Evolutionary conservation across 192 early-diverging fungal species (phyloP), one percentile per base, ranked within the genome.

Genomic region (Backusella mclennaniae): DNA sequence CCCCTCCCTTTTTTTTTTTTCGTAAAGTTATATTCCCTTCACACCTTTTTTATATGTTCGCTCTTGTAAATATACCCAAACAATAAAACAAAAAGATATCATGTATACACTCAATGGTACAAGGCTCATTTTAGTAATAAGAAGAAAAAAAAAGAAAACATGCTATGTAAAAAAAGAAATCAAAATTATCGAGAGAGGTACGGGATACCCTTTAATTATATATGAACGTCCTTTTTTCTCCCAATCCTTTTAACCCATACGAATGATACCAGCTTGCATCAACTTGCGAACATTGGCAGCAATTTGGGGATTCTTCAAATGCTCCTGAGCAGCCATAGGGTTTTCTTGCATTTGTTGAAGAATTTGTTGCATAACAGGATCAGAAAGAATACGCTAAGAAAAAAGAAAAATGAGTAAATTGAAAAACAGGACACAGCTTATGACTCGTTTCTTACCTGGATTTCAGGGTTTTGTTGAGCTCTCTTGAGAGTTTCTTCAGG

Each of bases 321-420:
- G 97, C 86, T 98, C 97, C 73, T 91, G 91, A 35, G 92, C 92
- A 42, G 98, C 97, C 70, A 89, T 87, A 11, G 98, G 98, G 82
- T 99, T 95, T 74, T 93, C 88, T 84, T 98, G 96, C 95, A 98
- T 98, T 84, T 98, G 96, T 84, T 96, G 91, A 76, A 99, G 89
- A 74, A 99, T 98, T 82, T 90, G 89, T 79, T 95, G 93, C 98
- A 99, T 99, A 75, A 95, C 90, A 15, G 98, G 98, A 84, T 99
- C 97, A 23, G 79, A 87, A 81, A 99, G 85, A 75, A 98, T 90
- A 73, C 86, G 85, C 77, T 93, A 85, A 15, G 66, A 3, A 21
- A 39, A 73, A 67, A 26, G 23, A 12, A 33, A 23, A 31, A 12
- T n/a, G 21, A 72, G 14, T 14, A 31, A 12, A 44, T 36, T 0